Evolutionary conservation across 2,329 filamentous ascomycete genomes (phyloP), one percentile per base, ranked within the genome.

Genomic region (Sclerotinia trifoliorum): DNA sequence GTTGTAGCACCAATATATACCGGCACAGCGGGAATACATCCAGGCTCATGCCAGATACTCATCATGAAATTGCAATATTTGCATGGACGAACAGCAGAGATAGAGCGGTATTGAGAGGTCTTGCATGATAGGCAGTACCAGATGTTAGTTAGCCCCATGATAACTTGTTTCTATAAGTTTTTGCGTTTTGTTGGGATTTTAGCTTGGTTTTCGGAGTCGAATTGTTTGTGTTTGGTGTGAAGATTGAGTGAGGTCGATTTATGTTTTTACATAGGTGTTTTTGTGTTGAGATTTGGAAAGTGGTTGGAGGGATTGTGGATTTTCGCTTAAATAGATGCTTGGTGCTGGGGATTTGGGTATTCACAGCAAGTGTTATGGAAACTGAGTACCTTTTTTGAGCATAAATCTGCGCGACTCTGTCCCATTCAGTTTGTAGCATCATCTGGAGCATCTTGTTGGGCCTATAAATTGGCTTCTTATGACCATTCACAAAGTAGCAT

Each of bases 51-150:
- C 8, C 21, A 39, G 5, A 62, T 3, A 4, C 46, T 62, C 46
- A 62, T 62, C 6, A 24, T 15, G 17, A 51, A 62, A 24, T 39
- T 62, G 8, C 60, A 62, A 39, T 62, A 26, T n/a, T 26, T 51
- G 32, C 60, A 62, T 3, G 29, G 29, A 32, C 32, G 60, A 24
- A 62, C 15, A 3, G n/a, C 46, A 6, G 46, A 39, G 3, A 62
- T n/a, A 17, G 60, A 39, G 13, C 60, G 46, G 17, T 51, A 62
- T 62, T 62, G 46, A 21, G 5, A 21, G n/a, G 21, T 39, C 5
- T 62, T 35, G 8, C 60, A 62, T 10, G 46, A 62, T 4, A 49
- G n/a, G 5, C 60, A 62, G 32, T 62, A 62, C 60, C 60, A 62
- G 17, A 32, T 26, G 5, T 62, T 51, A 10, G 46, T 51, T 24